These are phyloP conservation scores for Cryoendolithus antarcticus DNA, from an alignment of 2,329 filamentous ascomycete species.

Conservation along the genomic window DNA sequence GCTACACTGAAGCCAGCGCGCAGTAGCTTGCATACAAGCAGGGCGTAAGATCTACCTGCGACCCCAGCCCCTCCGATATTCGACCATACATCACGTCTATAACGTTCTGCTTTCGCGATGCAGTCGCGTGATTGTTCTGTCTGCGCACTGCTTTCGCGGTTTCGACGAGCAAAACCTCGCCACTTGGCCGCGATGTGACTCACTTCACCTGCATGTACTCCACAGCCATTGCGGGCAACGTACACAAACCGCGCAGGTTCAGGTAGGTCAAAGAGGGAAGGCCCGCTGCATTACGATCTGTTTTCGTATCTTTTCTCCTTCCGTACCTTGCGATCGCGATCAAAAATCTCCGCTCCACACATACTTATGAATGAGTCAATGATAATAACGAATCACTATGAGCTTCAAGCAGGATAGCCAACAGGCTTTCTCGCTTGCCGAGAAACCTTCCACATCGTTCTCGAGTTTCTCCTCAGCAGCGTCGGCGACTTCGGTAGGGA, in stretches of 20 bases:
- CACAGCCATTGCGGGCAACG: slow-evolving; percentile 7
- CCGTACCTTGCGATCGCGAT: slow-evolving; percentile 10
- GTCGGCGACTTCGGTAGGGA: slow-evolving; percentile 23
- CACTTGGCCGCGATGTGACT: slow-evolving; percentile 14
- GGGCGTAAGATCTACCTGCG: neutral
- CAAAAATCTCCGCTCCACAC: slow-evolving; percentile 5
- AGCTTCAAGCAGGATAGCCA: slow-evolving; percentile 16
- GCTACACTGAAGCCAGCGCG: no score
- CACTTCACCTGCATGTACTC: slow-evolving; percentile 15
- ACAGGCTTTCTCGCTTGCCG: slow-evolving; percentile 16
- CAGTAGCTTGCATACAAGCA: no score
- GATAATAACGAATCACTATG: slow-evolving; percentile 13
- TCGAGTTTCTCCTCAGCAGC: slow-evolving; percentile 20
- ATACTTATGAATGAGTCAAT: slow-evolving; percentile 9
- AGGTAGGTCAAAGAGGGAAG: slow-evolving; percentile 8
- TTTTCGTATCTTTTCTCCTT: slow-evolving; percentile 1
- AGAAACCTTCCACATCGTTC: slow-evolving; percentile 22
- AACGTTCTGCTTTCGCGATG: slow-evolving; percentile 21
- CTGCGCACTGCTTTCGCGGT: slow-evolving; percentile 9
- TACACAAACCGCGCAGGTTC: slow-evolving; percentile 9
- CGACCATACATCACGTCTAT: slow-evolving; percentile 20
- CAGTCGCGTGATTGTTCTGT: slow-evolving; percentile 17
- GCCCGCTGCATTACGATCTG: neutral
- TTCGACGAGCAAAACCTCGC: slow-evolving; percentile 6
- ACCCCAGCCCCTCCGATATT: slow-evolving; percentile 7